Evolutionary conservation across 2,329 filamentous ascomycete genomes (phyloP).

Genomic region (Aaosphaeria arxii): DNA sequence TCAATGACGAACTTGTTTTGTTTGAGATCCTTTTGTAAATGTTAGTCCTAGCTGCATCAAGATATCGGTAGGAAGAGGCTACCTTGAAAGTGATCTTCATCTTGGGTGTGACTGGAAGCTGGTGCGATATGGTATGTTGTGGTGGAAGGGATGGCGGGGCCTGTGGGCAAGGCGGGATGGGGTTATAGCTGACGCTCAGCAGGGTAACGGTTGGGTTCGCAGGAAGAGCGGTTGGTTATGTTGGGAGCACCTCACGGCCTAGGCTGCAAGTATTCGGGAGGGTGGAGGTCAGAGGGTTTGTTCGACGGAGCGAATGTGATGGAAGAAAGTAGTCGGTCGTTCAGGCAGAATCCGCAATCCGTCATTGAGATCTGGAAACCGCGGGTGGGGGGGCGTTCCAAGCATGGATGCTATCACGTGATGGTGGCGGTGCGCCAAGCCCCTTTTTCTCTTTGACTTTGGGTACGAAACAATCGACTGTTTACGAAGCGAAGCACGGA

Average conservation of each 20-base stretch:
- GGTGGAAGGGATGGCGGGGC: slow-evolving; percentile 6
- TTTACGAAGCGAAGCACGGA: too few relatives aligned
- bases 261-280: slow-evolving; percentile 4
- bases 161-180: slow-evolving; percentile 14
- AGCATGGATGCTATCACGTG: too few relatives aligned
- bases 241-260: neutral
- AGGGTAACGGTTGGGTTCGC: slow-evolving; percentile 3
- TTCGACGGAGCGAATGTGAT: slow-evolving; percentile 15
- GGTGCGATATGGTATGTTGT: slow-evolving; percentile 8
- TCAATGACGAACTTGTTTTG: slow-evolving; percentile 98
- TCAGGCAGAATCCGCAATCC: slow-evolving; percentile 13
- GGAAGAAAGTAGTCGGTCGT: slow-evolving; percentile 9
- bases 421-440: too few relatives aligned
- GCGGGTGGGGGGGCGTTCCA: too few relatives aligned
- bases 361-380: too few relatives aligned
- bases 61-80: slow-evolving; percentile 1
- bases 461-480: too few relatives aligned
- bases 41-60: slow-evolving; percentile 14
- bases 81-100: slow-evolving; percentile 76
- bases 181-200: slow-evolving; percentile 11
- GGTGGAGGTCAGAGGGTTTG: slow-evolving; percentile 4
- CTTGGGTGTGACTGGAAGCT: slow-evolving; percentile 11
- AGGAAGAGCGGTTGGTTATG: neutral
- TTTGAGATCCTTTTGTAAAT: slow-evolving; percentile 75
- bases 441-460: too few relatives aligned